Base-by-base conservation (phyloP, 2,329 filamentous ascomycete species). In the Trichophyton equinum region DNA sequence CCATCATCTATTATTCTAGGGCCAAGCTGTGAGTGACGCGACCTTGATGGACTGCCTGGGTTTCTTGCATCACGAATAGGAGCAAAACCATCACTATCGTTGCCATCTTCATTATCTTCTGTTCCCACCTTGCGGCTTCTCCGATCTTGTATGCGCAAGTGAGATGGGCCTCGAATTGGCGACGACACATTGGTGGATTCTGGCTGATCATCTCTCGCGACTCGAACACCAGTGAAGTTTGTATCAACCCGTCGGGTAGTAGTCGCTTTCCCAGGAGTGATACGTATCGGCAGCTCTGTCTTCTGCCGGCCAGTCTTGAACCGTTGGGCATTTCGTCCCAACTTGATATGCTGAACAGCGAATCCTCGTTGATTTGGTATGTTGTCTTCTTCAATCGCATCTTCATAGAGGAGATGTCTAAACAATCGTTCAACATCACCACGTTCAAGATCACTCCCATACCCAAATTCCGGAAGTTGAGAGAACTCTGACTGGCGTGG, bases 361-460 rank as follows among this genome's bases (percentile, higher is more conserved):
- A 95, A 91, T 3, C 83, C 82, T 55, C 76, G 77, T 49, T 75
- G 76, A 69, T 86, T 88, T 61, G 84, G 76, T 57, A 82, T 76
- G 68, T 89, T 88, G 38, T 85, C 76, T 73, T 96, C 90, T 13
- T 72, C 73, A 27, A 99, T 76, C 4, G 85, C 89, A 51, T 86
- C 85, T 68, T 95, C 88, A 4, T 82, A 82, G 6, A 89, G 76
- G 8, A 99, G 78, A 56, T 82, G 81, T 68, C 89, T 84, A 67
- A 96, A 89, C n/a, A 97, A 79, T 44, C 91, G 85, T 69, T 96
- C 88, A 11, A 91, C 81, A 68, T 95, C 89, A 40, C 85, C 83
- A 67, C 87, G 84, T 62, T 87, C 85, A 66, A 95, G 75, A 15
- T 82, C 77, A 64, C 81, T 83, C 13, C 88, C 91, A 47, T 81